Evolutionary conservation across 495 filamentous ascomycete species (phyloP).

Genomic region (Penicillium angulare): DNA sequence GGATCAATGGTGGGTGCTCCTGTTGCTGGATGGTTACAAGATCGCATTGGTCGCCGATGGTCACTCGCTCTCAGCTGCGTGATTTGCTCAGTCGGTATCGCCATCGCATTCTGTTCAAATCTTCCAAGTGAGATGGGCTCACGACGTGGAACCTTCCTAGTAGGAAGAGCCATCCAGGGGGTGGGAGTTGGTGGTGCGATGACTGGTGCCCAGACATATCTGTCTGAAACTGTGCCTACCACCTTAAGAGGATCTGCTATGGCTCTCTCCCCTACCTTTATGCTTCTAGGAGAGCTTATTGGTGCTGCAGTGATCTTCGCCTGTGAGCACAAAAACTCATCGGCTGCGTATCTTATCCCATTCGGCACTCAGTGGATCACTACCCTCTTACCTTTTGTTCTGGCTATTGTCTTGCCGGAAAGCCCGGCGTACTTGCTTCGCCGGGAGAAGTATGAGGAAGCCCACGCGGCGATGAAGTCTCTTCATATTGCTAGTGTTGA

Average conservation of each 20-base stretch:
- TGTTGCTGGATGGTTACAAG: conserved; percentile 38
- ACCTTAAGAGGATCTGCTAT: conserved; percentile 39
- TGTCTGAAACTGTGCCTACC: conserved; percentile 42
- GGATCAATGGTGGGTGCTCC: conserved; percentile 40
- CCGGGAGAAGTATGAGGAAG: conserved; percentile 9
- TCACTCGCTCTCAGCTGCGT: conserved; percentile 31
- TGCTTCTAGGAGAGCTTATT: conserved; percentile 40
- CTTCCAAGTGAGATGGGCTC: conserved; percentile 19
- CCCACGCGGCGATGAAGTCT: conserved; percentile 4
- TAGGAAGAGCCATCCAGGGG: conserved; percentile 34
- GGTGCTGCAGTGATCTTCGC: conserved; percentile 38
- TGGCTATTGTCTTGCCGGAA: conserved; percentile 12
- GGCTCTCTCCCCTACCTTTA: conserved; percentile 43
- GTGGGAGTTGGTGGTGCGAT: conserved; percentile 39
- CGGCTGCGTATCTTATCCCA: conserved; percentile 16
- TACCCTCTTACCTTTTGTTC: conserved; percentile 17
- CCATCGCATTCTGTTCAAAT: conserved; percentile 31
- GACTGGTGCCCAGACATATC: conserved; percentile 43
- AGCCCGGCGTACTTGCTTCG: conserved; percentile 18
- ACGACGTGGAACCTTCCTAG: conserved; percentile 28
- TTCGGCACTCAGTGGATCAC: conserved; percentile 29
- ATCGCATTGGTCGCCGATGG: conserved; percentile 37
- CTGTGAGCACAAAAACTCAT: conserved; percentile 10
- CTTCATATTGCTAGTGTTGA: conserved; percentile 8
- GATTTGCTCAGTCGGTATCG: conserved; percentile 38